Evolutionary conservation across 352 stramenopile genomes (phyloP).

Genomic region (Globisporangium uncinulatum): DNA sequence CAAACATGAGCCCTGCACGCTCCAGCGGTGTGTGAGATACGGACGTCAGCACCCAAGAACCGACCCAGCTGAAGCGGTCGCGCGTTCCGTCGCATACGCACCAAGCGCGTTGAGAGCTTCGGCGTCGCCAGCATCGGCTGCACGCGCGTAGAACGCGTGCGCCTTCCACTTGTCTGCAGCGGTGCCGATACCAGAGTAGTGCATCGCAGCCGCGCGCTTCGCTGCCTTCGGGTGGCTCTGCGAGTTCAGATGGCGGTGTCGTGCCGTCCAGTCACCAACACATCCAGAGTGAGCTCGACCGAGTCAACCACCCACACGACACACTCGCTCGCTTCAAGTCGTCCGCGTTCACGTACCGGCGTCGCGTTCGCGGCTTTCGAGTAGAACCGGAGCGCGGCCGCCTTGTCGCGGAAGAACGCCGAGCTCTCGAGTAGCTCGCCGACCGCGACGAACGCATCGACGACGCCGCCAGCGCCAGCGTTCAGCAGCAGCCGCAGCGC

Average conservation of each 20-base stretch:
- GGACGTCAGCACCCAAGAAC: neutral
- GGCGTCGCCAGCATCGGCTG: slow-evolving; percentile 37
- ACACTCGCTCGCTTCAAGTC: too few relatives aligned
- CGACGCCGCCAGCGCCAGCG: slow-evolving; percentile 30
- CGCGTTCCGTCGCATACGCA: slow-evolving; percentile 8
- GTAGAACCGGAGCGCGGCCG: slow-evolving; percentile 55
- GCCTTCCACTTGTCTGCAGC: slow-evolving; percentile 41
- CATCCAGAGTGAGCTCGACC: neutral
- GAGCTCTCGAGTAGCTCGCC: slow-evolving; percentile 56
- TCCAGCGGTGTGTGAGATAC: neutral
- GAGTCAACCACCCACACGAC: too few relatives aligned
- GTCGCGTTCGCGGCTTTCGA: slow-evolving; percentile 37
- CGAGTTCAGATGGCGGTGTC: neutral
- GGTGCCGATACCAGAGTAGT: slow-evolving; percentile 54
- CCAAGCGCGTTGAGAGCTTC: slow-evolving; percentile 70
- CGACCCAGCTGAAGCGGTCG: neutral
- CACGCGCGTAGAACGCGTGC: slow-evolving; percentile 50
- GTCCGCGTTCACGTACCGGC: slow-evolving; percentile 7
- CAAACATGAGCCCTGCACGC: slow-evolving; percentile 53
- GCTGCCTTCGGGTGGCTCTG: slow-evolving; percentile 41
- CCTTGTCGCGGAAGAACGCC: slow-evolving; percentile 35
- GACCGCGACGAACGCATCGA: slow-evolving; percentile 33
- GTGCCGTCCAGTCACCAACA: neutral
- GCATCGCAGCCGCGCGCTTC: slow-evolving; percentile 51
- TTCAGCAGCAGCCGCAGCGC: slow-evolving; percentile 51